Evolutionary conservation across 1,284 basidiomycete species (phyloP).

Genomic region (Leccinum variabile): DNA sequence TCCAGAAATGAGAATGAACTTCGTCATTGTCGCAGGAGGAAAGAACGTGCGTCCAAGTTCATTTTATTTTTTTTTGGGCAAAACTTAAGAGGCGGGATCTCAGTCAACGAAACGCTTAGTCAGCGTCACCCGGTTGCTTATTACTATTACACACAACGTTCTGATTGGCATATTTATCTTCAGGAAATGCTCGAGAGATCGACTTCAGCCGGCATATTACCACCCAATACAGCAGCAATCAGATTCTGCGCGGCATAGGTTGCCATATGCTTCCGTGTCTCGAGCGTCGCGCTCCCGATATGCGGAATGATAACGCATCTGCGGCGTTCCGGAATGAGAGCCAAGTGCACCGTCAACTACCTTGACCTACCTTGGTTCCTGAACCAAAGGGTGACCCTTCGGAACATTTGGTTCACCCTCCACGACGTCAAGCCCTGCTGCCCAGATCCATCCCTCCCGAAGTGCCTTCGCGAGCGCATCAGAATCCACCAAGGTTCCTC

Average conservation of each 20-base stretch:
- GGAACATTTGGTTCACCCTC: slow-evolving; percentile 86
- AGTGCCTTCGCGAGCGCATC: slow-evolving; percentile 84
- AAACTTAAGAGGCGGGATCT: not conserved
- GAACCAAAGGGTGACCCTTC: slow-evolving; percentile 77
- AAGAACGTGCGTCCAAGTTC: not conserved
- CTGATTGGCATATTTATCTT: not conserved
- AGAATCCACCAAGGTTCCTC: slow-evolving; percentile 86
- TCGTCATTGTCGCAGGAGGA: slow-evolving; percentile 51
- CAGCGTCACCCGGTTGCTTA: not conserved
- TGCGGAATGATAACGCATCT: slow-evolving; percentile 86
- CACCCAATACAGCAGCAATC: slow-evolving; percentile 51
- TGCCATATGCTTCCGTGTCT: slow-evolving; percentile 85
- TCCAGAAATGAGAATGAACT: slow-evolving; percentile 90
- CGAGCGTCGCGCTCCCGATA: slow-evolving; percentile 85
- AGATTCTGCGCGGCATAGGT: slow-evolving; percentile 68
- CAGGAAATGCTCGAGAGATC: slow-evolving; percentile 38
- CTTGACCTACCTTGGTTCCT: slow-evolving; percentile 64
- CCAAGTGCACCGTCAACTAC: not conserved
- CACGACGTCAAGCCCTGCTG: slow-evolving; percentile 91
- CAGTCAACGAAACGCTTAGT: not conserved
- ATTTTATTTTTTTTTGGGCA: slow-evolving; percentile 1
- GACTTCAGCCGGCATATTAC: slow-evolving; percentile 56
- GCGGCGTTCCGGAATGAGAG: slow-evolving; percentile 10
- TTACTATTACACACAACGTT: too few relatives aligned
- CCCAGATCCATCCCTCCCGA: slow-evolving; percentile 78